Evolutionary conservation across 768 basidiomycete species (phyloP).

Genomic region (Naganishia vishniacii): DNA sequence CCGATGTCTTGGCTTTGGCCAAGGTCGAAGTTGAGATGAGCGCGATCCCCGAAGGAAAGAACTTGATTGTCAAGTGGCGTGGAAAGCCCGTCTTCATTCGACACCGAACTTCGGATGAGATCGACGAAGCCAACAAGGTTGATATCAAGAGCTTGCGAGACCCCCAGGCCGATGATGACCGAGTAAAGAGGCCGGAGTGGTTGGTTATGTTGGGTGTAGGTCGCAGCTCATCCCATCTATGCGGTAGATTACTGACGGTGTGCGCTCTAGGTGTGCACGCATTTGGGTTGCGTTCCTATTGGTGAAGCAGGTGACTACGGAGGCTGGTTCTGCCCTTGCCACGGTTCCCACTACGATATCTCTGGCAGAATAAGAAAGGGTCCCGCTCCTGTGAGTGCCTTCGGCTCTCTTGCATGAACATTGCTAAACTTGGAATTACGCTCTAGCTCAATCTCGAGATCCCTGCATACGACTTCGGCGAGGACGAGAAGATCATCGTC

Average conservation of each 20-base stretch:
- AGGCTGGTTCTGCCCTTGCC: slow-evolving; percentile 99
- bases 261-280: slow-evolving; percentile 65
- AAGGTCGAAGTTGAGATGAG: slow-evolving; percentile 92
- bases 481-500: slow-evolving; percentile 75
- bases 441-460: slow-evolving; percentile 85
- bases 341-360: slow-evolving; percentile 87
- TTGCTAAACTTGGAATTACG: slow-evolving; percentile 16
- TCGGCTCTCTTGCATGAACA: not conserved
- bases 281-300: slow-evolving; percentile 96
- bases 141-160: slow-evolving; percentile 87
- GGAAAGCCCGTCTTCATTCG: slow-evolving; percentile 99
- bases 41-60: slow-evolving; percentile 72
- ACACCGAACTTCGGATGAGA: slow-evolving; percentile 84
- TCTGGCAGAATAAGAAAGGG: slow-evolving; percentile 94
- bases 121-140: slow-evolving; percentile 77
- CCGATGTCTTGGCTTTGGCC: slow-evolving; percentile 94
- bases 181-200: slow-evolving; percentile 95
- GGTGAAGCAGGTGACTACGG: slow-evolving; percentile 59
- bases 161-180: slow-evolving; percentile 80
- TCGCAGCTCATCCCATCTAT: not conserved
- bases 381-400: slow-evolving; percentile 75
- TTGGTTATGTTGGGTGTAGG: slow-evolving; percentile 53
- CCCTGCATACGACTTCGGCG: slow-evolving; percentile 54
- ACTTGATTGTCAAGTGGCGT: slow-evolving; percentile 68
- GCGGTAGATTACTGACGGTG: slow-evolving; percentile 47